These are phyloP conservation scores for Acer campestre DNA, from an alignment of 345 rosid species.

Conservation along the genomic window DNA sequence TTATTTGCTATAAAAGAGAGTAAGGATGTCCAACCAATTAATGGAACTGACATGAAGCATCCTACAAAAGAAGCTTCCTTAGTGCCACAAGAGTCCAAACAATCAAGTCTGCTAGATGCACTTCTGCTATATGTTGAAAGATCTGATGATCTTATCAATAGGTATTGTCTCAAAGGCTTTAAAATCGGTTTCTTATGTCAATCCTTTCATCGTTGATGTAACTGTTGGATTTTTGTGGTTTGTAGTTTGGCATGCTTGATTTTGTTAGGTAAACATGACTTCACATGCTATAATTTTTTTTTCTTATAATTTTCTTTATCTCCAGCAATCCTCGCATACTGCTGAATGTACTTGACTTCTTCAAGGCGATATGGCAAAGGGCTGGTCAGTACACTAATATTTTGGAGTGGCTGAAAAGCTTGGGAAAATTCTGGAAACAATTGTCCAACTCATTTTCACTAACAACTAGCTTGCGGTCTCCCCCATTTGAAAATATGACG, in stretches of 20 bases:
- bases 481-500: constrained; percentile 39
- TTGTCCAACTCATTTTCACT: constrained; percentile 49
- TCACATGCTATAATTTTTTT: constrained; percentile 10
- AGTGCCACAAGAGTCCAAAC: constrained; percentile 32
- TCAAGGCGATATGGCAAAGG: constrained; percentile 93
- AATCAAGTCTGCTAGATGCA: constrained; percentile 50
- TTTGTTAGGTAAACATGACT: constrained; percentile 1
- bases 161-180: constrained; percentile 42
- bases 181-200: constrained; percentile 13
- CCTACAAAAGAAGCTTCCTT: constrained; percentile 39
- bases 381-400: constrained; percentile 63
- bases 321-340: constrained; percentile 65
- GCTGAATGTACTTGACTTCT: constrained; percentile 61
- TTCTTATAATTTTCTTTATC: constrained; percentile 17
- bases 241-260: constrained; percentile 23
- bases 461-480: constrained; percentile 38
- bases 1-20: constrained; percentile 48
- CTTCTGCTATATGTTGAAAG: constrained; percentile 54
- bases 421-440: constrained; percentile 68
- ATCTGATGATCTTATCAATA: constrained; percentile 60
- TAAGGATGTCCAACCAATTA: constrained; percentile 31
- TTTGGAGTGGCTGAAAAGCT: constrained; percentile 56
- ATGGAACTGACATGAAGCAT: constrained; percentile 36
- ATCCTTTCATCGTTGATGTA: constrained; percentile 3
- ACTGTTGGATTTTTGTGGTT: constrained; percentile 21